A percentile compares a stretch with the other conserved stretches of the same genome.
These are phyloP conservation scores for Cytospora piceicola DNA, from an alignment of 2,329 filamentous ascomycete species.

Conservation along the genomic window DNA sequence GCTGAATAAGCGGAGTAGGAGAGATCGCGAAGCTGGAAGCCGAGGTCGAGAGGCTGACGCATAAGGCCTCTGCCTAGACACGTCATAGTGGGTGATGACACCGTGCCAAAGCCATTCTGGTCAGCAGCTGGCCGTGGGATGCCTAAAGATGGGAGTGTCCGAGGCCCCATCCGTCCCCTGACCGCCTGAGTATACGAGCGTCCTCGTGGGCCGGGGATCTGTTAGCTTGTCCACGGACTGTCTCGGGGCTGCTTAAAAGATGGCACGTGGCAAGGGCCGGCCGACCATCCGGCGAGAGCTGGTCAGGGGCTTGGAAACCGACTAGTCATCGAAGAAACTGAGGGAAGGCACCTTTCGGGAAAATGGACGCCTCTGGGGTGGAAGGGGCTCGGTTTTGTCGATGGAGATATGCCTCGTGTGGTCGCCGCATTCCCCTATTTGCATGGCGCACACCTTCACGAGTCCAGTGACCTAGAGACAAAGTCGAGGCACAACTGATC, in stretches of 20 bases:
- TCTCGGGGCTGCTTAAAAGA: neutral
- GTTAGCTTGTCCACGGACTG: neutral
- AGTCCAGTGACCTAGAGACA: neutral
- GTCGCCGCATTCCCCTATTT: neutral
- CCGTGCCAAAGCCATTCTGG: neutral
- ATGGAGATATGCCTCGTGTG: neutral
- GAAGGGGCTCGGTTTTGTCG: neutral
- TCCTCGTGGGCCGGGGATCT: neutral
- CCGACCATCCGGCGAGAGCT: neutral
- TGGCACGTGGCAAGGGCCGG: neutral
- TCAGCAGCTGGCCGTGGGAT: neutral
- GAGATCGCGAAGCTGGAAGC: slow-evolving; percentile 44
- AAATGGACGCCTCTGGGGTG: neutral
- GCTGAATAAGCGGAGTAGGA: slow-evolving; percentile 28
- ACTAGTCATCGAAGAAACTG: neutral
- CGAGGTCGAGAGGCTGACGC: slow-evolving; percentile 41
- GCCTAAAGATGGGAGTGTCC: neutral
- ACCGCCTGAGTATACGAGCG: neutral
- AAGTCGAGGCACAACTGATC: neutral
- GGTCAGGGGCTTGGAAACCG: neutral
- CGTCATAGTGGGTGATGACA: neutral
- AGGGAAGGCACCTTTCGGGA: neutral
- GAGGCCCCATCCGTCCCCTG: neutral
- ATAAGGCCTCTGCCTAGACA: slow-evolving; percentile 10
- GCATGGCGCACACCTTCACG: neutral